These are phyloP conservation scores for Allomyces javanicus DNA, from an alignment of 192 early-diverging fungal genomes.

Conservation along the genomic window DNA sequence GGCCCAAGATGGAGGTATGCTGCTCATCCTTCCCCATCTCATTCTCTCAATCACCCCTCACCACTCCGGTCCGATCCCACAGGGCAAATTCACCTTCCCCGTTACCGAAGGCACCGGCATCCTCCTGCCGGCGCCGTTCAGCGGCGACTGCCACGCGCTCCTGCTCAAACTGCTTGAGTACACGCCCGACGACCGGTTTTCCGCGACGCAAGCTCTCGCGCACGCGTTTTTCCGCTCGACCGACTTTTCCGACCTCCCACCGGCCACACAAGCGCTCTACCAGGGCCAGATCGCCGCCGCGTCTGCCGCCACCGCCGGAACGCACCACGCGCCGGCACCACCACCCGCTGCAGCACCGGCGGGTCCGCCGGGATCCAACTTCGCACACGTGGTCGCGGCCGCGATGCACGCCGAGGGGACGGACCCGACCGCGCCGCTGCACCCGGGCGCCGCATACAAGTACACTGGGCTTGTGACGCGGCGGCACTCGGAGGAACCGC, in stretches of 20 bases:
- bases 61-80: too few relatives aligned
- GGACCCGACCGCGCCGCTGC: not conserved
- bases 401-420: not conserved
- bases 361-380: not conserved
- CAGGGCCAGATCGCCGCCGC: not conserved
- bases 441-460: not conserved
- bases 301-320: not conserved
- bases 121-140: not conserved
- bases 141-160: not conserved
- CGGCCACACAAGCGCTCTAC: not conserved
- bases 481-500: not conserved
- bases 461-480: not conserved
- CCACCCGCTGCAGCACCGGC: not conserved
- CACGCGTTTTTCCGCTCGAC: not conserved
- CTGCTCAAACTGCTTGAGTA: not conserved
- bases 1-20: slow-evolving; percentile 1
- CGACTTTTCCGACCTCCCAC: not conserved
- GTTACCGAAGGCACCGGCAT: not conserved
- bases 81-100: not conserved
- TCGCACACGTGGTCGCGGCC: not conserved
- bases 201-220: not conserved
- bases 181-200: slow-evolving; percentile 1
- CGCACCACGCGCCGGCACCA: not conserved
- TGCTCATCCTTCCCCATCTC: too few relatives aligned
- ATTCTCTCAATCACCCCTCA: too few relatives aligned